Conservation (phyloP, 495 filamentous ascomycete genomes). For the Hypoxylon subgilvum region DNA sequence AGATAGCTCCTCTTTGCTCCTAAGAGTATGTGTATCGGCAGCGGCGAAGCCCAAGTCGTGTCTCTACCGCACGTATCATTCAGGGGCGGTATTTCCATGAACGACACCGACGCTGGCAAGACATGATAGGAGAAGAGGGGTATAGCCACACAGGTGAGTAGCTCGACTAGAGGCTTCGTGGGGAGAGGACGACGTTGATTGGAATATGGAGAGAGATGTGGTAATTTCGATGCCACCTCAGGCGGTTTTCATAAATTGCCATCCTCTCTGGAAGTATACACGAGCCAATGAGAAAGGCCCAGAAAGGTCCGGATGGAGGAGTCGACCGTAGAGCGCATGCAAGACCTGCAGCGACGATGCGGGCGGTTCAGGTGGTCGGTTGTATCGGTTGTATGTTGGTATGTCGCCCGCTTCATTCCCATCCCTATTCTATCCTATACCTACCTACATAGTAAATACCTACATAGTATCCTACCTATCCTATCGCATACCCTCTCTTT, state of each 20-base stretch:
- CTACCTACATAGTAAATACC: not conserved
- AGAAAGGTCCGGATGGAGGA: conserved; percentile 8
- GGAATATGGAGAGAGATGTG: conserved; percentile 33
- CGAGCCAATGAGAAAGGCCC: conserved; percentile 31
- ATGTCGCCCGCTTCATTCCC: conserved; percentile 15
- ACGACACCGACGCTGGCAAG: conserved; percentile 22
- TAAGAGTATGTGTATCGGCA: conserved; percentile 1
- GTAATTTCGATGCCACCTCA: conserved; percentile 45
- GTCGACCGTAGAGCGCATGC: conserved; percentile 18
- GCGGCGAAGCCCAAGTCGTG: conserved; percentile 3
- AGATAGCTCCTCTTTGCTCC: not conserved
- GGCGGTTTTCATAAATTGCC: conserved; percentile 44
- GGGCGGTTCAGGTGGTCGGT: conserved; percentile 19
- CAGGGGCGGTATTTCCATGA: conserved; percentile 25
- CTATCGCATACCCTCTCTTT: not conserved
- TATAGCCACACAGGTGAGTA: conserved; percentile 17
- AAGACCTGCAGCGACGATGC: conserved; percentile 38
- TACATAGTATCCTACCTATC: not conserved
- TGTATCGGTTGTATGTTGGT: conserved; percentile 3
- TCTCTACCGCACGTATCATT: conserved; percentile 12
- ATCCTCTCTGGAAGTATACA: conserved; percentile 31
- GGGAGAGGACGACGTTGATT: conserved; percentile 37
- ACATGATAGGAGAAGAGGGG: conserved; percentile 17
- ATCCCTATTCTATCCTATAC: conserved; percentile 11
- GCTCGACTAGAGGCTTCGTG: conserved; percentile 19